These are phyloP conservation scores for Lithohypha guttulata DNA, from an alignment of 2,329 filamentous ascomycete species.

Conservation along the genomic window DNA sequence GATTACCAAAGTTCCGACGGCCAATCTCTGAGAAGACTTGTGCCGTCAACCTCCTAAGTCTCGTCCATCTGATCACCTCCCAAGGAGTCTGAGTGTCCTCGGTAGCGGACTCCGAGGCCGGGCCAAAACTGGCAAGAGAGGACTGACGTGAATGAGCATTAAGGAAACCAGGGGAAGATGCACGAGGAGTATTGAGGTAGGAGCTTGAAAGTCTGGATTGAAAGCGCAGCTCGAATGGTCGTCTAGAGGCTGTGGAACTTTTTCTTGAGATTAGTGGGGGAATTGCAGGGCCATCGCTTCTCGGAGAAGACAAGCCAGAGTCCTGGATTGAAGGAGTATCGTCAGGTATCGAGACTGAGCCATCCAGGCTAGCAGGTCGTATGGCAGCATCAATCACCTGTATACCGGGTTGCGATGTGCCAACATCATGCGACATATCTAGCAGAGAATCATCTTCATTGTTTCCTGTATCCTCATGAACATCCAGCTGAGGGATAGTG, in stretches of 20 bases:
- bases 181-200: slow-evolving; percentile 50
- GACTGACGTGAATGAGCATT: slow-evolving; percentile 68
- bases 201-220: slow-evolving; percentile 70
- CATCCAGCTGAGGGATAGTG: slow-evolving; percentile 13
- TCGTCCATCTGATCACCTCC: slow-evolving; percentile 96
- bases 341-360: slow-evolving; percentile 66
- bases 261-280: slow-evolving; percentile 55
- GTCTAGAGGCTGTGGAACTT: slow-evolving; percentile 59
- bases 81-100: slow-evolving; percentile 73
- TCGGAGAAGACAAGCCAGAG: slow-evolving; percentile 43
- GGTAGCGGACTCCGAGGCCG: slow-evolving; percentile 46
- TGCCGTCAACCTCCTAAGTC: slow-evolving; percentile 73
- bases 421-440: slow-evolving; percentile 16
- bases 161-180: slow-evolving; percentile 67
- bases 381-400: not conserved
- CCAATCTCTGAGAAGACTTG: slow-evolving; percentile 89
- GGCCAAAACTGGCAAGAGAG: slow-evolving; percentile 62
- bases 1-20: slow-evolving; percentile 81
- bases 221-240: slow-evolving; percentile 90
- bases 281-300: slow-evolving; percentile 38
- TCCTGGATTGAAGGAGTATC: slow-evolving; percentile 70
- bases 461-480: slow-evolving; percentile 7
- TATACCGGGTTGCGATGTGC: slow-evolving; percentile 12
- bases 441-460: slow-evolving; percentile 11
- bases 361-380: slow-evolving; percentile 42